Conservation (phyloP, 2,329 filamentous ascomycete species). For the Aspergillus pseudoglaucus region DNA sequence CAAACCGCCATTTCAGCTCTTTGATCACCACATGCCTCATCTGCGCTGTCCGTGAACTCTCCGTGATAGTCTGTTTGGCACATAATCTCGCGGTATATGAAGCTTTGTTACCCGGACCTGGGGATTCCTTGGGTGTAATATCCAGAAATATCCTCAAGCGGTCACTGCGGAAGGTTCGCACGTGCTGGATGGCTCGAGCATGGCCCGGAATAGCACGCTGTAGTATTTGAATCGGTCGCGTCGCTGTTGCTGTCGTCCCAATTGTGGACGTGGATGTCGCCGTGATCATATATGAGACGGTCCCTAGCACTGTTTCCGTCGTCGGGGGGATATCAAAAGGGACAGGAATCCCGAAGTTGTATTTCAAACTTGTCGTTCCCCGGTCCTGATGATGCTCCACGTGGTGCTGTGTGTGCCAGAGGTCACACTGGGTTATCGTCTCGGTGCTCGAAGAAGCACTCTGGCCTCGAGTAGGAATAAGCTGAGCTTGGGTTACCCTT, state of each 20-base stretch:
- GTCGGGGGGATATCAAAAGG: neutral
- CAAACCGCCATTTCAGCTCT: conserved; percentile 6
- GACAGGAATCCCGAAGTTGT: neutral
- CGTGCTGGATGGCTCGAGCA: neutral
- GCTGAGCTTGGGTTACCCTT: neutral
- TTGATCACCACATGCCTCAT: conserved; percentile 2
- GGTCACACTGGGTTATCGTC: neutral
- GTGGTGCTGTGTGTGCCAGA: neutral
- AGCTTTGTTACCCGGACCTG: neutral
- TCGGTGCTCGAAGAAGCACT: neutral
- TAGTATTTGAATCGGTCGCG: neutral
- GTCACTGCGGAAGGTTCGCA: neutral
- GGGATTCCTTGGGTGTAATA: neutral
- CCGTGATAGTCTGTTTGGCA: conserved; percentile 3
- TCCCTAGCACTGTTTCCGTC: neutral
- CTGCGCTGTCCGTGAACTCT: conserved; percentile 1
- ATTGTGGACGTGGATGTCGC: neutral
- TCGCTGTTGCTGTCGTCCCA: neutral
- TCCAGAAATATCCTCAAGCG: neutral
- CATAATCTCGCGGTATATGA: neutral
- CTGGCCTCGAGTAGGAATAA: neutral
- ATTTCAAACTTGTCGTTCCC: neutral
- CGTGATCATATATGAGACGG: neutral
- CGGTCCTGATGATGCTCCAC: neutral
- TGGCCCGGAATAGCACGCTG: neutral